Conservation (phyloP, 2,329 filamentous ascomycete species). For the Tolypocladium endophyticum region DNA sequence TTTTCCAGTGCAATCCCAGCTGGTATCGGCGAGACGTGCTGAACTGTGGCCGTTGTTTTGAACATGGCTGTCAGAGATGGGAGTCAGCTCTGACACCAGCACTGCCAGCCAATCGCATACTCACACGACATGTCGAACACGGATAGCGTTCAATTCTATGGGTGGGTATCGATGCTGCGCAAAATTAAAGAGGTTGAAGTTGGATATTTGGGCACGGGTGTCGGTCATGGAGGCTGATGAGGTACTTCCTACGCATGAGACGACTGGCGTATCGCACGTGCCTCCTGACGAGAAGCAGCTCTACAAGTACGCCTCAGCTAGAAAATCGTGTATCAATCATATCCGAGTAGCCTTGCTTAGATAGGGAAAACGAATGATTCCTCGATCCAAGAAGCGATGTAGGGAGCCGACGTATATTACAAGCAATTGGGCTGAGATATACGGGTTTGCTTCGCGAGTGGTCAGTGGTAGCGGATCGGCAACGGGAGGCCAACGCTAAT, state of each 20-base stretch:
- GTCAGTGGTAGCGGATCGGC: too few relatives aligned
- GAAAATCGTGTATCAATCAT: neutral
- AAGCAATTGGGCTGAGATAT: neutral
- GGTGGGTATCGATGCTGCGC: neutral
- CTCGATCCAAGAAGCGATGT: neutral
- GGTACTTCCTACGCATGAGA: neutral
- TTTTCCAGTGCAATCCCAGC: conserved; percentile 20
- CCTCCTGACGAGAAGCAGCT: neutral
- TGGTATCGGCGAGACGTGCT: conserved; percentile 33
- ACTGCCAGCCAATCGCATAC: neutral
- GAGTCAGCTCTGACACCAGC: neutral
- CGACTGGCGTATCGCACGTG: neutral
- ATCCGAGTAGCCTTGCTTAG: neutral
- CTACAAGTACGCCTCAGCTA: neutral
- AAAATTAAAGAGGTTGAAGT: neutral
- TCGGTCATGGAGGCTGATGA: neutral
- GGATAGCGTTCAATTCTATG: neutral
- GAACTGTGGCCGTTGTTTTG: conserved; percentile 29
- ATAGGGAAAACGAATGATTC: too few relatives aligned
- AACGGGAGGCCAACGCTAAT: too few relatives aligned
- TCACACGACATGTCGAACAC: conserved; percentile 9
- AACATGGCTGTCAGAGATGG: conserved; percentile 24
- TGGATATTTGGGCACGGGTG: neutral
- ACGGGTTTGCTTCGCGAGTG: too few relatives aligned
- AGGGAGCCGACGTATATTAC: neutral